Base-by-base conservation (phyloP, 306 rosid species). In the Sechiopsis laciniata region DNA sequence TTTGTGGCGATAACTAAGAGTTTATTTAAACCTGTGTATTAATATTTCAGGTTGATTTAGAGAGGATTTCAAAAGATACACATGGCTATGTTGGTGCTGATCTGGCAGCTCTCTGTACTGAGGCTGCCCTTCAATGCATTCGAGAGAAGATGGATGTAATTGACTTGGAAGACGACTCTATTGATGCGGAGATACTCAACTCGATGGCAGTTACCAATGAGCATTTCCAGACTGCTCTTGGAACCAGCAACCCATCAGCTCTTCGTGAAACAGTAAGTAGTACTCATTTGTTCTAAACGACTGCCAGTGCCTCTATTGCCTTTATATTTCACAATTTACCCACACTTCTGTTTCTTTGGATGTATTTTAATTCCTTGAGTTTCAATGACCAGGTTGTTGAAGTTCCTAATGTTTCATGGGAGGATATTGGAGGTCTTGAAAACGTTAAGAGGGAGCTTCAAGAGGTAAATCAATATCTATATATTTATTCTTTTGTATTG, bases 51-150 rank as follows among this genome's bases (percentile, higher is more conserved):
- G 97, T 93, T 84, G 98, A 94, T 85, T 81, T 94, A 45, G 98
- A 94, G 75, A 87, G 83, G 85, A 90, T 94, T 76, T 61, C 97
- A 0, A 94, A 90, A 86, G 90, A 94, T n/a, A 94, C 98, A 1
- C 98, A 94, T 76, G 98, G 98, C 26, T 90, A 90, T 78, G 98
- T 94, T 76, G 98, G 98, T 73, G 97, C 98, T 60, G 98, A 94
- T 85, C 80, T 94, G 12, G 98, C 97, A 17, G 97, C 97, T 71
- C 79, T 94, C 80, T 94, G 98, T 82, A 90, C 98, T 65, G 97
- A 94, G 83, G 97, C 98, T 71, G 98, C 98, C 46, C 98, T 94
- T 71, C 98, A 94, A 68, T 94, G 98, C 74, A 94, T 94, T 62
- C 87, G 98, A 66, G 98, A 94, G 82, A 94, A 94, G 83, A 94